A percentile compares a stretch with the other conserved stretches of the same genome.
phyloP scores from a whole-genome alignment of 2,329 filamentous ascomycete genomes.

The Pyrenophora seminiperda region DNA sequence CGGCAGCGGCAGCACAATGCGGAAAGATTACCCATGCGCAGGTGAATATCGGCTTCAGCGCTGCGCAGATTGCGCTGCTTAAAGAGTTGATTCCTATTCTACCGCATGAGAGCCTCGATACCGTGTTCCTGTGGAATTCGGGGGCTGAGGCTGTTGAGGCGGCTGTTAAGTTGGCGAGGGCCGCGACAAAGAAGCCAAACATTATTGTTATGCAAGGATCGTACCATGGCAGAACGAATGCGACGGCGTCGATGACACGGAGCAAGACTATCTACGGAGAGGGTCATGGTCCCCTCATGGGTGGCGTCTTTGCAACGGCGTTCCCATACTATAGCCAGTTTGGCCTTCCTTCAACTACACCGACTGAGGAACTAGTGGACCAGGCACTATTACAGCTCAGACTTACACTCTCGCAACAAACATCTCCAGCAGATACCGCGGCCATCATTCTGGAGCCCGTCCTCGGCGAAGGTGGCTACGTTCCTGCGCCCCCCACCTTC shows the following conservation, averaged over 20 bases:
- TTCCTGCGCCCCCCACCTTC: conserved; percentile 35
- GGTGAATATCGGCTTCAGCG: conserved; percentile 40
- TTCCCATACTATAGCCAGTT: conserved; percentile 42
- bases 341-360: conserved; percentile 28
- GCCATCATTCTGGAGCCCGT: conserved; percentile 40
- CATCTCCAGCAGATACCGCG: conserved; percentile 34
- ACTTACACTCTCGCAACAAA: conserved; percentile 35
- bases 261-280: conserved; percentile 41
- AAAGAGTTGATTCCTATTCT: conserved; percentile 38
- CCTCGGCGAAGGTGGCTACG: conserved; percentile 38
- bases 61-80: conserved; percentile 35
- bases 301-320: conserved; percentile 37
- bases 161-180: conserved; percentile 36
- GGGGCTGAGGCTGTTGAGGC: conserved; percentile 39
- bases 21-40: conserved; percentile 39
- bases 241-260: conserved; percentile 38
- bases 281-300: conserved; percentile 38
- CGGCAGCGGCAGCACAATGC: conserved; percentile 37
- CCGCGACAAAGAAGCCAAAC: conserved; percentile 39
- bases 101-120: conserved; percentile 34
- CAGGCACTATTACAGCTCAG: conserved; percentile 33
- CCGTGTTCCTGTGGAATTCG: conserved; percentile 40
- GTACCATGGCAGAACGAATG: conserved; percentile 39
- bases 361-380: conserved; percentile 33
- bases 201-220: conserved; percentile 42